These are phyloP conservation scores for Trichocomaceae sp. DNA, from an alignment of 2,329 filamentous ascomycete species.

Conservation along the genomic window DNA sequence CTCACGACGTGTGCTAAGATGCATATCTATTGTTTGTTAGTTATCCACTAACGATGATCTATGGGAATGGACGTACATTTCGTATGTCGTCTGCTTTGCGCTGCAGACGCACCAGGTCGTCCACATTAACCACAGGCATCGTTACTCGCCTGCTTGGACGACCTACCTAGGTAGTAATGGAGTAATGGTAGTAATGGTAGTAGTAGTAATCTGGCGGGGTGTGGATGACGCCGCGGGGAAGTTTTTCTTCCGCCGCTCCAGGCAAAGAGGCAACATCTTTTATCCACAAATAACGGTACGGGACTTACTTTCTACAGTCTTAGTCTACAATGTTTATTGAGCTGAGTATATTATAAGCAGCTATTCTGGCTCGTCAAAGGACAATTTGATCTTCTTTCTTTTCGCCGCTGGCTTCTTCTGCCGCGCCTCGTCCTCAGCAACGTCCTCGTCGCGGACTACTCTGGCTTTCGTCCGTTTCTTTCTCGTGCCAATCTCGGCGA, in stretches of 20 bases:
- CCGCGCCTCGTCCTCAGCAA: constrained; percentile 18
- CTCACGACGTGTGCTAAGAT: constrained; percentile 84
- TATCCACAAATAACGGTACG: no score
- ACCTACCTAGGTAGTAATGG: no score
- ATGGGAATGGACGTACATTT: constrained; percentile 76
- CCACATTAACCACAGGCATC: constrained; percentile 91
- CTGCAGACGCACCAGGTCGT: constrained; percentile 87
- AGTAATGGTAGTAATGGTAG: no score
- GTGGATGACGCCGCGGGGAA: no score
- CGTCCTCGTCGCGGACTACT: constrained; percentile 27
- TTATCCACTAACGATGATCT: no score
- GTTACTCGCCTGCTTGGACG: no score
- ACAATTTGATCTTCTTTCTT: constrained; percentile 42
- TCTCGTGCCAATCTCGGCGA: constrained; percentile 35
- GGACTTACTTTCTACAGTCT: no score
- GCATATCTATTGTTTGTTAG: constrained; percentile 60
- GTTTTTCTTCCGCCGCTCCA: no score
- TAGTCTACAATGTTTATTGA: no score
- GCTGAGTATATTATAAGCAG: no score
- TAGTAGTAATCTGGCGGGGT: no score
- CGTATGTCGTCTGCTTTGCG: constrained; percentile 79
- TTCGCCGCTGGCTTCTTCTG: constrained; percentile 26
- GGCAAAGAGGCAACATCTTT: no score
- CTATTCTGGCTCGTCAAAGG: constrained; percentile 35
- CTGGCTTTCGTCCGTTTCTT: constrained; percentile 39